A percentile compares a stretch with the other conserved stretches of the same genome.
Conservation (phyloP, 2,329 filamentous ascomycete genomes). For the Botrytis sinoallii region DNA sequence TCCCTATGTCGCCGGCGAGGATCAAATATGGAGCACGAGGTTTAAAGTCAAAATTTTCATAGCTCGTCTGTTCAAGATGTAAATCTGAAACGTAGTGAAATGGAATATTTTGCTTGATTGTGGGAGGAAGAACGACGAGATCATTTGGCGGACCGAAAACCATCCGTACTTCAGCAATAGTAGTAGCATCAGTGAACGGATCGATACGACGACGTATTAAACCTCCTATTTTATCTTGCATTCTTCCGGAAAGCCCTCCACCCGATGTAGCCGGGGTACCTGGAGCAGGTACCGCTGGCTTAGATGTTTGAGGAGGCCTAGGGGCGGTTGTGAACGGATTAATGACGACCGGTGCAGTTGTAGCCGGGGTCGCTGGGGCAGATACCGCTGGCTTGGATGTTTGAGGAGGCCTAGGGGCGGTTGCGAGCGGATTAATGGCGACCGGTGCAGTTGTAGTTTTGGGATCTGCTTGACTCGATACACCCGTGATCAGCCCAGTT, state of each 20-base stretch:
- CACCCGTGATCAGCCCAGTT: not conserved
- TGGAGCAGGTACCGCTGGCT: not conserved
- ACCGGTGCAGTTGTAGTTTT: not conserved
- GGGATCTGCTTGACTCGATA: not conserved
- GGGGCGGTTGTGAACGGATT: not conserved
- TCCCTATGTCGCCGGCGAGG: not conserved
- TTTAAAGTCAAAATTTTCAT: not conserved
- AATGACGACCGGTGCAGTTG: not conserved
- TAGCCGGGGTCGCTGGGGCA: not conserved
- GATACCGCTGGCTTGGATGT: not conserved
- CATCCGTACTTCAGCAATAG: not conserved
- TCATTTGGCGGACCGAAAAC: not conserved
- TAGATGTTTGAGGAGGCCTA: not conserved
- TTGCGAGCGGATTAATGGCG: not conserved
- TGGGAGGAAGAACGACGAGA: not conserved
- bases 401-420: not conserved
- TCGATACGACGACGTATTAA: not conserved
- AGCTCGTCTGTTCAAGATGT: constrained; percentile 6
- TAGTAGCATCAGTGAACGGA: not conserved
- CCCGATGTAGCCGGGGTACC: not conserved
- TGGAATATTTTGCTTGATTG: not conserved
- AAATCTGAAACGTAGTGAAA: constrained; percentile 15
- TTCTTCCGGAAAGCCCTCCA: not conserved
- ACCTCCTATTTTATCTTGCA: not conserved
- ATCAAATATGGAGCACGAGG: not conserved